Conservation (phyloP, 139 green algal species). For the Chlamydomonas sp. region DNA sequence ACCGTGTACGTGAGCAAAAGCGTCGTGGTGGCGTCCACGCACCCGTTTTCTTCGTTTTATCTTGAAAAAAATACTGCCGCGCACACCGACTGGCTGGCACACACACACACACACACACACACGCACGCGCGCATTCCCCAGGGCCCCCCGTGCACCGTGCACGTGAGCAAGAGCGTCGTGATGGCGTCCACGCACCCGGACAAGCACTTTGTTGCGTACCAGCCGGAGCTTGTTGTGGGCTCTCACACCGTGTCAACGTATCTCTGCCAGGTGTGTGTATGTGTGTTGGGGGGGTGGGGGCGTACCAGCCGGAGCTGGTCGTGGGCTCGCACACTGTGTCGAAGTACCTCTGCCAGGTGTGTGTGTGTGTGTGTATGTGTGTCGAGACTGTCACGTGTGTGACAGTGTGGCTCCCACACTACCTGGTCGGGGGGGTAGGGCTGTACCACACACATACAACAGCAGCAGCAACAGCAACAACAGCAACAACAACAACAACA, state of each 20-base stretch:
- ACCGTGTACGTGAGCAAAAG: too few relatives aligned
- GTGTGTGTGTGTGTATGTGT: not conserved
- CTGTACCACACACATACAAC: too few relatives aligned
- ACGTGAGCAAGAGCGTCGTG: constrained; percentile 4
- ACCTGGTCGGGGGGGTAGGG: too few relatives aligned
- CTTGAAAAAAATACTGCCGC: not conserved
- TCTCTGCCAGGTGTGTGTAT: not conserved
- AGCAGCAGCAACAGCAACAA: too few relatives aligned
- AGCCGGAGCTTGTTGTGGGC: not conserved
- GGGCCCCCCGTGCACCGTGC: too few relatives aligned
- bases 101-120: too few relatives aligned
- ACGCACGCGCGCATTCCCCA: too few relatives aligned
- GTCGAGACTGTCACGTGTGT: too few relatives aligned
- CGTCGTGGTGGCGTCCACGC: not conserved
- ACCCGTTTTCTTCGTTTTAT: not conserved
- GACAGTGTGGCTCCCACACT: too few relatives aligned
- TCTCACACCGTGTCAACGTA: constrained; percentile 4
- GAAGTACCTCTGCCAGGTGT: constrained; percentile 3
- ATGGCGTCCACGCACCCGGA: not conserved
- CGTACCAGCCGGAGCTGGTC: not conserved
- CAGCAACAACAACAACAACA: too few relatives aligned
- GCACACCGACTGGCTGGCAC: too few relatives aligned
- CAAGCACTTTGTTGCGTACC: not conserved
- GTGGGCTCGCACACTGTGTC: constrained; percentile 7
- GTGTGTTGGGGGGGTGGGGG: too few relatives aligned